Conservation (phyloP, 306 rosid genomes). For the Cercis canadensis region DNA sequence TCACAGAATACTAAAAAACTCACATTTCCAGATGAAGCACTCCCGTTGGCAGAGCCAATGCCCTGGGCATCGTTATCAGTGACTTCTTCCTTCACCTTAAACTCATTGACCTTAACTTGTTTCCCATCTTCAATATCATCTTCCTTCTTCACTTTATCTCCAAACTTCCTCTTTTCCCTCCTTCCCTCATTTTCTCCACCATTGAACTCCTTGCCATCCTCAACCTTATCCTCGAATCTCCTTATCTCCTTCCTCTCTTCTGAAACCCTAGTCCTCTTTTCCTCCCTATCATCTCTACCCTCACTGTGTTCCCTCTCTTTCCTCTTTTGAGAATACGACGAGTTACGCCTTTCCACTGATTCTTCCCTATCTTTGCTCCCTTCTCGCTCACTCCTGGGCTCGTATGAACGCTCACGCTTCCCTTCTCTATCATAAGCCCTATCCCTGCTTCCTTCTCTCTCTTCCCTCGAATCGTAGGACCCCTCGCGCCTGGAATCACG, state of each 20-base stretch:
- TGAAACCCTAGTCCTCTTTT: slow-evolving; percentile 70
- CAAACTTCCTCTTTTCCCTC: slow-evolving; percentile 73
- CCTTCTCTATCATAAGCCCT: slow-evolving; percentile 36
- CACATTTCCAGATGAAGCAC: slow-evolving; percentile 61
- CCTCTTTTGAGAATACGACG: slow-evolving; percentile 69
- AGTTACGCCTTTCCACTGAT: slow-evolving; percentile 51
- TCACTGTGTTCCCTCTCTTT: slow-evolving; percentile 75
- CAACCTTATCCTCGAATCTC: slow-evolving; percentile 40
- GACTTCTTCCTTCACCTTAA: slow-evolving; percentile 43
- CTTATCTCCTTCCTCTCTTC: slow-evolving; percentile 57
- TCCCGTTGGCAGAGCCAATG: slow-evolving; percentile 45
- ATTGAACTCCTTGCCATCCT: slow-evolving; percentile 41
- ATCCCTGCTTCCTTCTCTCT: slow-evolving; percentile 62
- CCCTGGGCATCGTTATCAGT: slow-evolving; percentile 46
- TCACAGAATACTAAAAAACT: slow-evolving; percentile 27
- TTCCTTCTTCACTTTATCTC: slow-evolving; percentile 61
- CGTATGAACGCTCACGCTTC: slow-evolving; percentile 36
- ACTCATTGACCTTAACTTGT: slow-evolving; percentile 28
- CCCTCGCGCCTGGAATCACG: slow-evolving; percentile 39
- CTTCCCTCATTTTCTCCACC: slow-evolving; percentile 44
- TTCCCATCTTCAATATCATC: slow-evolving; percentile 40
- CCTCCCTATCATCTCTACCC: slow-evolving; percentile 53
- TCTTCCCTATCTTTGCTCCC: slow-evolving; percentile 52
- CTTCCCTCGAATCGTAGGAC: slow-evolving; percentile 46
- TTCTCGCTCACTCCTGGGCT: slow-evolving; percentile 41